Conservation (phyloP, 371 early-diverging fungal genomes). For the Apophysomyces elegans region DNA sequence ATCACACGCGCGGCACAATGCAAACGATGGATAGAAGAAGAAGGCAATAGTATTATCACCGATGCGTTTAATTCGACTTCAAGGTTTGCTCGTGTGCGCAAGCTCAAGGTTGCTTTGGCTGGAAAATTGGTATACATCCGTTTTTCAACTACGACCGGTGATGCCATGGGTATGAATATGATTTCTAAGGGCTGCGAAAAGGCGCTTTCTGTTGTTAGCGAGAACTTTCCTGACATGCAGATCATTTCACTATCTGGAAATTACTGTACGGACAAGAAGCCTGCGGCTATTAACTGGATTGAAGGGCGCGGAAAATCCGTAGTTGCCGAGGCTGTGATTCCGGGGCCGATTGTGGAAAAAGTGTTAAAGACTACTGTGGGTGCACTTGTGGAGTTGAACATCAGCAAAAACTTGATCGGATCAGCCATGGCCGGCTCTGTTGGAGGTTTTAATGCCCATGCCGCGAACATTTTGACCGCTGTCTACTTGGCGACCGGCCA, state of each 20-base stretch:
- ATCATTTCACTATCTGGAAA: conserved; percentile 90
- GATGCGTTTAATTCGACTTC: conserved; percentile 87
- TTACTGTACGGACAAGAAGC: conserved; percentile 98
- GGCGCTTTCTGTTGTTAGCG: conserved; percentile 62
- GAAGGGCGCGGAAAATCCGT: conserved; percentile 97
- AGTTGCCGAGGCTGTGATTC: conserved; percentile 86
- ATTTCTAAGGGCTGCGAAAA: conserved; percentile 95
- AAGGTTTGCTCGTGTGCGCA: conserved; percentile 84
- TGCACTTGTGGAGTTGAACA: conserved; percentile 81
- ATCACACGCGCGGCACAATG: conserved; percentile 70
- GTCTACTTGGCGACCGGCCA: conserved; percentile 95
- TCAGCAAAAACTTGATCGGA: conserved; percentile 90
- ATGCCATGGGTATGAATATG: conserved; percentile 99
- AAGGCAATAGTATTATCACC: conserved; percentile 69
- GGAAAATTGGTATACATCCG: conserved; percentile 84
- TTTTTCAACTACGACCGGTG: conserved; percentile 92
- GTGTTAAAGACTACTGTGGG: conserved; percentile 88
- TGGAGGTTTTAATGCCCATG: conserved; percentile 97
- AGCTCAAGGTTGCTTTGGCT: conserved; percentile 85
- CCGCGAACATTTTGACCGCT: conserved; percentile 94
- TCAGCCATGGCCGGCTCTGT: conserved; percentile 95
- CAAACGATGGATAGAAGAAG: conserved; percentile 78
- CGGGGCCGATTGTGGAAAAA: conserved; percentile 74
- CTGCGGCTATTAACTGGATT: conserved; percentile 96
- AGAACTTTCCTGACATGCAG: conserved; percentile 75